Base-by-base conservation (phyloP, 2,329 filamentous ascomycete genomes). In the Aspergillus aculeatinus region DNA sequence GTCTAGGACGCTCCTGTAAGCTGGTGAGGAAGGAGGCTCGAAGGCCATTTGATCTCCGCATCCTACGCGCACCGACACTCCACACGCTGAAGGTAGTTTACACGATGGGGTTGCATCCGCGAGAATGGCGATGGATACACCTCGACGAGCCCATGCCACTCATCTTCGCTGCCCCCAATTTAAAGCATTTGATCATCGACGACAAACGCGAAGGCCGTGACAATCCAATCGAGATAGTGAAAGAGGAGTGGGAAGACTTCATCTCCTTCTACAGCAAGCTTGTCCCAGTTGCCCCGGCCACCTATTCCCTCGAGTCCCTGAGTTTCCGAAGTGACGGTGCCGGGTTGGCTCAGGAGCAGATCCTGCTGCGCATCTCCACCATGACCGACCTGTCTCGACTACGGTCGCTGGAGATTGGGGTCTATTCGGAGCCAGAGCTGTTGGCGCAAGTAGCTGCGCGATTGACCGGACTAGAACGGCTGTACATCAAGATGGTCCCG, bases 111-210 rank as follows among this genome's bases (percentile, higher is more conserved):
- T 53, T 29, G 25, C 7, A 12, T 1, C 27, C 7, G 5, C 27
- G 27, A 9, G 27, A 27, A 27, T 6, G 27, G 27, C 27, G 27
- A 27, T 27, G 27, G 27, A 27, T 27, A 27, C 35, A 60, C 25
- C 10, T 44, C 3, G 23, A 42, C 27, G 44, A 60, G 5, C 23
- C 51, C 4, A 29, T 60, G 2, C n/a, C 42, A 5, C 57, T 60
- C 6, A 23, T 54, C 19, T 57, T 54, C 29, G 25, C 19, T 5
- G 54, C 54, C 1, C 58, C 58, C 0, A 29, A 35, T 5, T n/a
- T 60, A 3, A 60, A 60, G 12, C 54, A 60, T 33, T 35, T 60
- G 16, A 31, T 57, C 12, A 1, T 60, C 1, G 2, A 11, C 12
- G n/a, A 5, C 5, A 48, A 4, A 16, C 2, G 1, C 14, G 25